Conservation (phyloP, 768 basidiomycete species). For the Cystobasidiopsis lactophilus region DNA sequence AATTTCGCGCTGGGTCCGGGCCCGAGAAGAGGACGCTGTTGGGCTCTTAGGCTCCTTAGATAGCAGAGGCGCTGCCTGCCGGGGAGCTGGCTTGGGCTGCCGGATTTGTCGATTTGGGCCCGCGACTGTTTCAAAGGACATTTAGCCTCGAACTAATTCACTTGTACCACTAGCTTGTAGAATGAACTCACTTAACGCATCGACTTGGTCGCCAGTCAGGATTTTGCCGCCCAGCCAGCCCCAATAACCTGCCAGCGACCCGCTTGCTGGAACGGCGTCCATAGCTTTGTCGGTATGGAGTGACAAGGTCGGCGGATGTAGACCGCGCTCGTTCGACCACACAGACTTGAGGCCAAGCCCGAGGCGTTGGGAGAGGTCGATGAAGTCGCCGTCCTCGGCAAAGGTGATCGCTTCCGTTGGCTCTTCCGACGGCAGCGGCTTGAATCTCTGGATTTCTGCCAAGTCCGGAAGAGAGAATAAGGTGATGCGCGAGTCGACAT, state of each 20-base stretch:
- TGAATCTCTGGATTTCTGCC: background rate
- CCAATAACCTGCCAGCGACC: too few species aligned
- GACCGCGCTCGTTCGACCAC: constrained; percentile 8
- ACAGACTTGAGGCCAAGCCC: constrained; percentile 11
- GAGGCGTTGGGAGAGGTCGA: constrained; percentile 12
- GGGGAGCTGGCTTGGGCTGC: too few species aligned
- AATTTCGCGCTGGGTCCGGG: too few species aligned
- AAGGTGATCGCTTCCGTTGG: constrained; percentile 8
- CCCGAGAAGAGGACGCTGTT: too few species aligned
- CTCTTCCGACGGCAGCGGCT: background rate
- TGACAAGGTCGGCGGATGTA: constrained; percentile 6
- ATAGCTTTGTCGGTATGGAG: background rate
- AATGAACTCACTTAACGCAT: too few species aligned
- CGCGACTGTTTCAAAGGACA: background rate
- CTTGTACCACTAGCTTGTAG: too few species aligned
- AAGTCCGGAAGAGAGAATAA: constrained; percentile 8
- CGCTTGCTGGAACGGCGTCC: too few species aligned
- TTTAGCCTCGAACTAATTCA: background rate
- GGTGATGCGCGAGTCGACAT: background rate
- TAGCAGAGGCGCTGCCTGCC: too few species aligned
- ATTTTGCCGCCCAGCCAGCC: too few species aligned
- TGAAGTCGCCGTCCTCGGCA: constrained; percentile 11
- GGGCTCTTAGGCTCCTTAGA: too few species aligned
- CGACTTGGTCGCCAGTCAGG: too few species aligned
- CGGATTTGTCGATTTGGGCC: too few species aligned